Evolutionary conservation across 306 rosid genomes (phyloP).

Genomic region (Lagenaria siceraria): DNA sequence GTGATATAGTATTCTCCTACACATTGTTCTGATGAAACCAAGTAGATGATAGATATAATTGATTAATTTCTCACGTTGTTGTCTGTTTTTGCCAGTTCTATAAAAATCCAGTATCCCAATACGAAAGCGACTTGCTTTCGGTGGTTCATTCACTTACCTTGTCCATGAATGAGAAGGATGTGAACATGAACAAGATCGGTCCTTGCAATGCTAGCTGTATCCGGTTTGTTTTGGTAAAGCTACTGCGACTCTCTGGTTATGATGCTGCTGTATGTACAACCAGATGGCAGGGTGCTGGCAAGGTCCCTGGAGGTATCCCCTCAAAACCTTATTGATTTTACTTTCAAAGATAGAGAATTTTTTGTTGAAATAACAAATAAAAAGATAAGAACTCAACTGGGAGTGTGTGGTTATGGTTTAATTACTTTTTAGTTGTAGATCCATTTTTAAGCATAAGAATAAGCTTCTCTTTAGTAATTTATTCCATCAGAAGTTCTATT

Average conservation of each 20-base stretch:
- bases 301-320: constrained; percentile 85
- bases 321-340: background rate
- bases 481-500: background rate
- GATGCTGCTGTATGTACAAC: constrained; percentile 84
- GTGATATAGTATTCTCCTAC: background rate
- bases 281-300: constrained; percentile 83
- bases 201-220: constrained; percentile 80
- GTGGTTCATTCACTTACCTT: constrained; percentile 59
- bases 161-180: constrained; percentile 49
- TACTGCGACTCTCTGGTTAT: constrained; percentile 64
- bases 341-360: background rate
- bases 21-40: background rate
- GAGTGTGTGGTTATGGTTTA: background rate
- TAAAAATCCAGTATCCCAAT: constrained; percentile 47
- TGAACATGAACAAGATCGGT: constrained; percentile 39
- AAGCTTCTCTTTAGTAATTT: background rate
- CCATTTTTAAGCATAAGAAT: background rate
- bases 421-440: background rate
- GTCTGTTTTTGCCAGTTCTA: constrained; percentile 35
- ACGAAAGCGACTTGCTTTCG: constrained; percentile 55
- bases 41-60: background rate
- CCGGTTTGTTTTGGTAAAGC: constrained; percentile 68
- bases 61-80: background rate
- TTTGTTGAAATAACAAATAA: background rate
- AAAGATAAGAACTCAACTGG: background rate